These are phyloP conservation scores for Eudorina sp. DNA, from an alignment of 139 green algal species.

Conservation along the genomic window DNA sequence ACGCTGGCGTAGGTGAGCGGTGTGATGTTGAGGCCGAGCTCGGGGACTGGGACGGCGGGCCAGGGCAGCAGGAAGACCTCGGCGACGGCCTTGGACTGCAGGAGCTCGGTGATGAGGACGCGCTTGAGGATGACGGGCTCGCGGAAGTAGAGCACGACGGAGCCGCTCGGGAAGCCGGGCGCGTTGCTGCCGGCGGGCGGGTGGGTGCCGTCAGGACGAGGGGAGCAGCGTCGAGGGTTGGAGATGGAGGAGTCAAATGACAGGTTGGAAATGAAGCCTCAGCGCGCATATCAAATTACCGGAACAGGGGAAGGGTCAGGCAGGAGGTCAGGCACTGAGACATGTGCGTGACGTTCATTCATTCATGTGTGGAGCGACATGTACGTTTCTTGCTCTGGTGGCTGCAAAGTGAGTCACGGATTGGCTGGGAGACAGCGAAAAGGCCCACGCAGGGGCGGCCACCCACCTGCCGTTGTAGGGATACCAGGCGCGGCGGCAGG, in stretches of 20 bases:
- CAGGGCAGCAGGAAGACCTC: conserved; percentile 23
- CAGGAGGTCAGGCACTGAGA: too few relatives aligned
- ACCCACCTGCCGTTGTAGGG: not conserved
- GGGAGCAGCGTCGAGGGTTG: too few relatives aligned
- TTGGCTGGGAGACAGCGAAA: not conserved
- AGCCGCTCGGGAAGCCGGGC: not conserved
- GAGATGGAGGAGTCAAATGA: not conserved
- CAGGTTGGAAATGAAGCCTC: too few relatives aligned
- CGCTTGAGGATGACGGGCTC: conserved; percentile 8
- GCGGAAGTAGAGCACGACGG: conserved; percentile 8
- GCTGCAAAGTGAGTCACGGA: too few relatives aligned
- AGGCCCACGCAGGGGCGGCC: not conserved
- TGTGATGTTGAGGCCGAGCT: not conserved
- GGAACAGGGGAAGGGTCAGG: too few relatives aligned
- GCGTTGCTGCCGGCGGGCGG: conserved; percentile 1
- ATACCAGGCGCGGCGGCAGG: not conserved
- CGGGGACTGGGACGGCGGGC: not conserved
- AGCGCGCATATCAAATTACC: too few relatives aligned
- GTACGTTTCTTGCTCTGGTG: too few relatives aligned
- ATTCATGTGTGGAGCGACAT: too few relatives aligned
- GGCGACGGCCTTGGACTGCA: not conserved
- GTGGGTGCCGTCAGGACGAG: too few relatives aligned
- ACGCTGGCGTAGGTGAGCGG: not conserved
- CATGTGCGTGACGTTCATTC: too few relatives aligned
- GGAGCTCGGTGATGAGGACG: not conserved